These are phyloP conservation scores for Nitzschia putrida DNA, from an alignment of 108 stramenopile genomes.

Conservation along the genomic window DNA sequence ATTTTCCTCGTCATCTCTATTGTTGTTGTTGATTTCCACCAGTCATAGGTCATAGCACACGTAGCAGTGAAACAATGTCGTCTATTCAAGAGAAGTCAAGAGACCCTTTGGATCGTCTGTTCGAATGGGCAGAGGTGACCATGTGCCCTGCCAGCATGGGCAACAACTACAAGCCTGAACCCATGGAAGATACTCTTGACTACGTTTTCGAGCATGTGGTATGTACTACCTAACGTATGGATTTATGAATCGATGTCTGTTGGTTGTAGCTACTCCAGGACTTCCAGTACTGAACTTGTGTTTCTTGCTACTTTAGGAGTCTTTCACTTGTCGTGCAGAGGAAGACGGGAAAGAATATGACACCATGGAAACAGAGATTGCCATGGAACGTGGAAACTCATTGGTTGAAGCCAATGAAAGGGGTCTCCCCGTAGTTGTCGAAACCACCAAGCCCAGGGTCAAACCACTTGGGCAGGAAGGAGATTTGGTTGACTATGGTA, in stretches of 20 bases:
- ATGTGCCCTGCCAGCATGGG: not conserved
- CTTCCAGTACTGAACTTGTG: no score
- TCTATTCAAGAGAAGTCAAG: no score
- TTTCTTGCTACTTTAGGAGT: not conserved
- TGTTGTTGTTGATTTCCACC: no score
- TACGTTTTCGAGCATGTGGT: conserved; percentile 24
- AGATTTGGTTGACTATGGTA: conserved; percentile 20
- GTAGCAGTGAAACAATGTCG: no score
- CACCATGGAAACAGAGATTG: not conserved
- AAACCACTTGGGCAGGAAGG: conserved; percentile 15
- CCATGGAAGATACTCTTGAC: conserved; percentile 9
- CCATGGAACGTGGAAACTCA: conserved; percentile 6
- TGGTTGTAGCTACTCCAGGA: no score
- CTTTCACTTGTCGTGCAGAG: conserved; percentile 15
- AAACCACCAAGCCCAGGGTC: not conserved
- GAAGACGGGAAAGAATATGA: conserved; percentile 7
- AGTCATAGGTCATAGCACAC: no score
- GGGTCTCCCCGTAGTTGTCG: not conserved
- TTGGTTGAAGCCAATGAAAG: conserved; percentile 1
- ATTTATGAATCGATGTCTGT: not conserved
- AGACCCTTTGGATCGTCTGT: conserved; percentile 10
- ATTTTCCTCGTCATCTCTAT: no score
- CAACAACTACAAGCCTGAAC: not conserved
- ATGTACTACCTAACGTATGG: not conserved
- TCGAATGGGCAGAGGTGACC: conserved; percentile 15